Evolutionary conservation across 768 basidiomycete genomes (phyloP).

Genomic region (Termitomyces eurrhizus): DNA sequence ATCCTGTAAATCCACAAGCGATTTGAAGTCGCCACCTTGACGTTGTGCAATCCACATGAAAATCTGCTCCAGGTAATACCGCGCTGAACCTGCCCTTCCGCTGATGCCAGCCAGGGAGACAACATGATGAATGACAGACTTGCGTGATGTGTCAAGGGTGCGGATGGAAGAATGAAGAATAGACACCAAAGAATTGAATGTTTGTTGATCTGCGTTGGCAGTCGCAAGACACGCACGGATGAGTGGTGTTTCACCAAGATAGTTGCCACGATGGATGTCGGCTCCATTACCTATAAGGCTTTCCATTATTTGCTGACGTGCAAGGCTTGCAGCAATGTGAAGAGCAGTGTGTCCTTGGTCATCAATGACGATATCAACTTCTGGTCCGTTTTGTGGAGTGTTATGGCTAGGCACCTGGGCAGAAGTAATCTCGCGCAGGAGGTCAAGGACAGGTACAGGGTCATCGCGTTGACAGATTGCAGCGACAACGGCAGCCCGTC

Average conservation of each 20-base stretch:
- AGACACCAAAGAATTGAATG: constrained; percentile 63
- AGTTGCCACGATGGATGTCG: constrained; percentile 89
- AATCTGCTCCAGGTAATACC: constrained; percentile 90
- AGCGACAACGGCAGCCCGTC: constrained; percentile 60
- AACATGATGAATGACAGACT: constrained; percentile 89
- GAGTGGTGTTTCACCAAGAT: constrained; percentile 90
- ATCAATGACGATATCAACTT: constrained; percentile 85
- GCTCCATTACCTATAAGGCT: constrained; percentile 76
- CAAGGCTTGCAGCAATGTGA: constrained; percentile 89
- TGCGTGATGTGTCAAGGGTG: constrained; percentile 83
- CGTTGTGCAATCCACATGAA: constrained; percentile 81
- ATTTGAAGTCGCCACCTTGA: constrained; percentile 72
- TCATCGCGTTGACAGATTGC: constrained; percentile 71
- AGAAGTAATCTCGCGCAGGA: constrained; percentile 60
- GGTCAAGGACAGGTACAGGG: constrained; percentile 53
- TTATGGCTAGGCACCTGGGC: constrained; percentile 32
- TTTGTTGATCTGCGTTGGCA: constrained; percentile 75
- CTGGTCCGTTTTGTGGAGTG: constrained; percentile 30
- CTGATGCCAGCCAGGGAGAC: constrained; percentile 88
- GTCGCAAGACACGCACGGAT: constrained; percentile 90
- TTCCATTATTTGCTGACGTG: constrained; percentile 60
- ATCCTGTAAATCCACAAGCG: constrained; percentile 87
- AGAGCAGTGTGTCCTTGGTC: constrained; percentile 93
- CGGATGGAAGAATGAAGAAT: constrained; percentile 71
- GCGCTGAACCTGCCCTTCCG: constrained; percentile 76